Evolutionary conservation across 495 filamentous ascomycete species (phyloP), one percentile per base, ranked within the genome.

Genomic region (Penicillium alfredii): DNA sequence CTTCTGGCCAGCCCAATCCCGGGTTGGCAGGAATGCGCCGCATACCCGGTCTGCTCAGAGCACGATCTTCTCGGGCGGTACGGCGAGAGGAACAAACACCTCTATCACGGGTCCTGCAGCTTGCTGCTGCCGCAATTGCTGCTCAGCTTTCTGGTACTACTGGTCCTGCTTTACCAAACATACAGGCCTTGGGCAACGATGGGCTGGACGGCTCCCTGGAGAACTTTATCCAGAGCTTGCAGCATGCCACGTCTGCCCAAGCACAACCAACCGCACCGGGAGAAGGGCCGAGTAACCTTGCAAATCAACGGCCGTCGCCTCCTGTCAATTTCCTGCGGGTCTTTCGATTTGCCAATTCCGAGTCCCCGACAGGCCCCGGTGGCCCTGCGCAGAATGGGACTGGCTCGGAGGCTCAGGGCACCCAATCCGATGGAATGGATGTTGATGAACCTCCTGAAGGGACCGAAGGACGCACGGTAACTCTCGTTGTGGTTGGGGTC

Each of bases 401-500:
- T 12, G 43, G 44, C 4, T 27, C 45, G 7, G 49, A 53, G 13
- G 48, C 47, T 26, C 17, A 20, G 8, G 41, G 32, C 4, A 33
- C 37, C 6, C 33, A 42, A 9, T 33, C 40, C 4, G 58, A 63
- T 34, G 50, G 48, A 27, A 56, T 68, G 47, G 64, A 68, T 37
- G 44, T 62, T 29, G 65, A 73, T 26, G 66, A 68, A 22, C 58
- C 66, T 32, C 37, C 57, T 13, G 73, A 76, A 29, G 66, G 58
- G n/a, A 34, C 44, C 13, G 79, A 82, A 37, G 78, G 72, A 8
- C 69, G 80, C 10, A 79, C 76, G 42, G 76, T 84, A 10, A 80
- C 80, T 6, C 66, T 84, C 34, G 80, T 84, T 19, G 74, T 86
- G 25, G 82, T 87, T 28, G 82, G 83, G 7, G 83, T 87, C 25